Percentiles rank a stretch among this genome's conserved stretches.
These are phyloP conservation scores for Tylopilus plumbeoviolaceoides DNA, from an alignment of 768 basidiomycete species.

Conservation along the genomic window DNA sequence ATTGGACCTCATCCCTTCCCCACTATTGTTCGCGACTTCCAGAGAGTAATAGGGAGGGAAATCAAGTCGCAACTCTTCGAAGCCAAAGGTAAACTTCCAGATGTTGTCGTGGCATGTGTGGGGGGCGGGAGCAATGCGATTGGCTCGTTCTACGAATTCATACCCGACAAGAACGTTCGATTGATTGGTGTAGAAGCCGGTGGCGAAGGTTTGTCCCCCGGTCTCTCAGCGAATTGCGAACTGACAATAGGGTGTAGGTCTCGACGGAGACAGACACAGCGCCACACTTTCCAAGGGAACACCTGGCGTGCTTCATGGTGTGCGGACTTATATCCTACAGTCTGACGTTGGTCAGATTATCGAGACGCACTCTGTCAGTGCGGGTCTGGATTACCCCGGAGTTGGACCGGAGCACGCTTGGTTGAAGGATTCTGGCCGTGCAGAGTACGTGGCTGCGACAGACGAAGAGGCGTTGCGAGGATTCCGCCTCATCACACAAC, in stretches of 20 bases:
- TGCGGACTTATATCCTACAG: conserved; percentile 93
- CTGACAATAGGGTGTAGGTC: conserved; percentile 39
- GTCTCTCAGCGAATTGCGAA: not conserved
- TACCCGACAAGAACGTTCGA: conserved; percentile 78
- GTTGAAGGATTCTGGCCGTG: conserved; percentile 91
- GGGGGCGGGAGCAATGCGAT: conserved; percentile 98
- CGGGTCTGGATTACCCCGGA: conserved; percentile 93
- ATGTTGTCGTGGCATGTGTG: conserved; percentile 93
- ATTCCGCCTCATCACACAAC: conserved; percentile 86
- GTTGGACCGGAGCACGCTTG: conserved; percentile 98
- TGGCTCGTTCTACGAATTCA: conserved; percentile 97
- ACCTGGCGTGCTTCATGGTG: conserved; percentile 94
- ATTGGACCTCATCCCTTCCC: conserved; percentile 99
- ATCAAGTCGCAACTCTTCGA: conserved; percentile 84
- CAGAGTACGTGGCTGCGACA: conserved; percentile 89
- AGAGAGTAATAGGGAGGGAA: conserved; percentile 90
- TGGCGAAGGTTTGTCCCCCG: conserved; percentile 71
- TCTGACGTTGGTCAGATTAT: conserved; percentile 86
- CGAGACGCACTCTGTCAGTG: conserved; percentile 96
- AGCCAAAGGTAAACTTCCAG: conserved; percentile 79
- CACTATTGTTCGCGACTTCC: conserved; percentile 97
- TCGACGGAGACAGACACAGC: conserved; percentile 82
- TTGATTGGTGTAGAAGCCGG: conserved; percentile 96
- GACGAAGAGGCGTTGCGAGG: conserved; percentile 93
- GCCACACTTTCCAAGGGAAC: conserved; percentile 90